phyloP scores from a whole-genome alignment of 805 yeast genomes.

The Candida coleopterorum region DNA sequence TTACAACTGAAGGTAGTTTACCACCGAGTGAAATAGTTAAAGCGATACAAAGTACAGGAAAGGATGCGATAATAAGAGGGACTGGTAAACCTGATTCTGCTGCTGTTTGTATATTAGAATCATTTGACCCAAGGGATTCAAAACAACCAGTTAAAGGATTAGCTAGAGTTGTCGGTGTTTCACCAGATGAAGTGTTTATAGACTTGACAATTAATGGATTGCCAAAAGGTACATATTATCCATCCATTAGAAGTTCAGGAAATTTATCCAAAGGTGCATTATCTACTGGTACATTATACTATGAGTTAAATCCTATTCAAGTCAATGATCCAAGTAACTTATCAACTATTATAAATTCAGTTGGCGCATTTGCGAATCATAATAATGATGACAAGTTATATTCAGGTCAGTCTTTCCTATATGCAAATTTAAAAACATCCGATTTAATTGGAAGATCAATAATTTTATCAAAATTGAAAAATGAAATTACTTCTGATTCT shows the following conservation, averaged over 20 bases:
- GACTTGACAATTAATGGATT: slow-evolving; percentile 80
- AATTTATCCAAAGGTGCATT: slow-evolving; percentile 69
- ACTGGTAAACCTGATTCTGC: slow-evolving; percentile 84
- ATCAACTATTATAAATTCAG: slow-evolving; percentile 26
- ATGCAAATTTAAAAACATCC: slow-evolving; percentile 43
- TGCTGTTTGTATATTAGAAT: slow-evolving; percentile 85
- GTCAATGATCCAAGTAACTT: slow-evolving; percentile 21
- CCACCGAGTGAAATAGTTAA: slow-evolving; percentile 74
- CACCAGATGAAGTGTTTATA: slow-evolving; percentile 50
- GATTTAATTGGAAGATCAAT: slow-evolving; percentile 71
- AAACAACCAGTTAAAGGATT: slow-evolving; percentile 74
- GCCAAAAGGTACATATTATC: slow-evolving; percentile 59
- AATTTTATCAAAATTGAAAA: slow-evolving; percentile 40
- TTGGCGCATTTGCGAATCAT: slow-evolving; percentile 27
- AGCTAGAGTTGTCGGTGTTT: slow-evolving; percentile 74
- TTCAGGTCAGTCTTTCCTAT: slow-evolving; percentile 36
- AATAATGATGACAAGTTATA: slow-evolving; percentile 12
- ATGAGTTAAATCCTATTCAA: slow-evolving; percentile 39
- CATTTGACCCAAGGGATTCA: slow-evolving; percentile 46
- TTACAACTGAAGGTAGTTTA: slow-evolving; percentile 60
- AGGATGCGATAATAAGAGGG: slow-evolving; percentile 90
- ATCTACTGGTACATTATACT: slow-evolving; percentile 54
- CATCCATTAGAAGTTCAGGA: slow-evolving; percentile 66
- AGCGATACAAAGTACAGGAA: slow-evolving; percentile 68
- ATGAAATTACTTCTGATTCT: slow-evolving; percentile 37